phyloP scores from a whole-genome alignment of 2,329 filamentous ascomycete genomes.

The Fusarium newnesense region DNA sequence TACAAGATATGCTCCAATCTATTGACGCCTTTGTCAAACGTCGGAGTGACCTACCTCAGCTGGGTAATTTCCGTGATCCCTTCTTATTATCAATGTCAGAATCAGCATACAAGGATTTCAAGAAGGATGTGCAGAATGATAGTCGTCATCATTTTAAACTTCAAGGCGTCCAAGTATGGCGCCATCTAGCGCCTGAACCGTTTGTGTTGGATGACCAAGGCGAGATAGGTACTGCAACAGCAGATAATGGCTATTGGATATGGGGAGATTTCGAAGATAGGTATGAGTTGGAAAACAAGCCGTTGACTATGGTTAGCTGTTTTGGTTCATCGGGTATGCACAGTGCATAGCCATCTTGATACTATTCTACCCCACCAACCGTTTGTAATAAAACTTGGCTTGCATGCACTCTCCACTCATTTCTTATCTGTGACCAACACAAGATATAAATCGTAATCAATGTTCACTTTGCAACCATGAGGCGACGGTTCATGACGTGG shows the following conservation, averaged over 20 bases:
- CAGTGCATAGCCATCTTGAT: too few species aligned
- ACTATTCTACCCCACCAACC: too few species aligned
- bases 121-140: too few species aligned
- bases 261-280: not conserved
- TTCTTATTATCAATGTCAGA: not conserved
- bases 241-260: not conserved
- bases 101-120: not conserved
- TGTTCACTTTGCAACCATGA: not conserved
- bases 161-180: not conserved
- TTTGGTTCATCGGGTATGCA: too few species aligned
- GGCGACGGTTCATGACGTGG: fast-evolving
- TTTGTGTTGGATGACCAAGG: not conserved
- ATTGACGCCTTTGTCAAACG: not conserved
- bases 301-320: fast-evolving
- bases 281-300: not conserved
- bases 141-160: too few species aligned
- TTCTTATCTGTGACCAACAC: too few species aligned
- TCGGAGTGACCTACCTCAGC: not conserved
- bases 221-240: fast-evolving
- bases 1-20: fast-evolving
- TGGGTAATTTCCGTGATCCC: not conserved
- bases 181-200: fast-evolving
- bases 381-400: too few species aligned
- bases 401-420: too few species aligned
- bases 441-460: too few species aligned